Evolutionary conservation across 768 basidiomycete species (phyloP).

Genomic region (Leccinum uliginosum): DNA sequence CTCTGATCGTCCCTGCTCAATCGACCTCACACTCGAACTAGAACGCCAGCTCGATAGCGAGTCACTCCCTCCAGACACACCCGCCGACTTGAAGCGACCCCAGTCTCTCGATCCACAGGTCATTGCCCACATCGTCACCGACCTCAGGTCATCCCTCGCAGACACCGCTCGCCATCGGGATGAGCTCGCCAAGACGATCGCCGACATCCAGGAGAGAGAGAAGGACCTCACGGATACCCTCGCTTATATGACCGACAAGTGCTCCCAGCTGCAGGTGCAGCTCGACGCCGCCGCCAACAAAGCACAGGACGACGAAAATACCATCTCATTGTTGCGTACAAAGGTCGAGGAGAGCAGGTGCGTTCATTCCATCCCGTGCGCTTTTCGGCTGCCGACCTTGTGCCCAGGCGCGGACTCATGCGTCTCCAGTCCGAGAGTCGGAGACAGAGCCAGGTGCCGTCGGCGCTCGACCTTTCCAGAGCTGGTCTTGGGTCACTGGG

Average conservation of each 20-base stretch:
- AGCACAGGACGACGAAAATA: constrained; percentile 70
- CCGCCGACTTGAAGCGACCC: constrained; percentile 32
- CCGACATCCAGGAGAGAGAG: constrained; percentile 49
- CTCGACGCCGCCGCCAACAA: constrained; percentile 48
- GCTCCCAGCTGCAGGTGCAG: constrained; percentile 52
- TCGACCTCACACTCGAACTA: constrained; percentile 76
- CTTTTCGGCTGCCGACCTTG: constrained; percentile 5
- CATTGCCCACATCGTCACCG: constrained; percentile 70
- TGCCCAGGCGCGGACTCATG: constrained; percentile 74
- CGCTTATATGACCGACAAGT: constrained; percentile 62
- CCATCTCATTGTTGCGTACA: constrained; percentile 67
- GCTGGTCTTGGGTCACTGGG: constrained; percentile 34
- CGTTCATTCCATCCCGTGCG: constrained; percentile 14
- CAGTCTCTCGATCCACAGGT: constrained; percentile 69
- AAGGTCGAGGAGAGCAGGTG: constrained; percentile 88
- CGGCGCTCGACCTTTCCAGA: constrained; percentile 53
- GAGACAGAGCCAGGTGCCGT: constrained; percentile 50
- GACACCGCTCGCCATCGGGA: constrained; percentile 71
- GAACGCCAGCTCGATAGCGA: constrained; percentile 72
- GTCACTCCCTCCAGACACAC: constrained; percentile 48
- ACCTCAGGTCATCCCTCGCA: constrained; percentile 61
- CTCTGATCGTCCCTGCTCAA: constrained; percentile 43
- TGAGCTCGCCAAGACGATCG: constrained; percentile 51
- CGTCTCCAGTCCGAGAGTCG: constrained; percentile 75
- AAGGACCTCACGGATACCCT: constrained; percentile 61